These are phyloP conservation scores for Phialemonium atrogriseum DNA, from an alignment of 2,329 filamentous ascomycete species.

Conservation along the genomic window DNA sequence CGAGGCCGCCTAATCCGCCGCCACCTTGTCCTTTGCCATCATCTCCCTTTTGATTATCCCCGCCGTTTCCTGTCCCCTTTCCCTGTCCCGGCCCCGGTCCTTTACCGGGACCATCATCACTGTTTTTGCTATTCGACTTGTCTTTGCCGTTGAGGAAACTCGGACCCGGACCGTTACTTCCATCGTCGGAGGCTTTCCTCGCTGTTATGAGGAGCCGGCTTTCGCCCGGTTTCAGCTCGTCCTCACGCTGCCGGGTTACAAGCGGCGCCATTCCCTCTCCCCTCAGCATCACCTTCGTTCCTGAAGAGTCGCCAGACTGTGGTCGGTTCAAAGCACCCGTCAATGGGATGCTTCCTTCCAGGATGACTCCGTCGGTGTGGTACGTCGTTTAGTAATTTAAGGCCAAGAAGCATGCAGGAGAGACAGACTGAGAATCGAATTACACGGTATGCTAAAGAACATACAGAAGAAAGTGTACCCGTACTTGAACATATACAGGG, in stretches of 20 bases:
- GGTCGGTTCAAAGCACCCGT: conserved; percentile 11
- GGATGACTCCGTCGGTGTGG: no score
- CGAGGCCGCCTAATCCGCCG: conserved; percentile 3
- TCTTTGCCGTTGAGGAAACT: conserved; percentile 9
- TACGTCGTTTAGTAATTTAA: no score
- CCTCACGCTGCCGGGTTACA: not conserved
- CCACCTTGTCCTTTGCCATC: not conserved
- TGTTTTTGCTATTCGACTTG: conserved; percentile 5
- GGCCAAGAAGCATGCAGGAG: not conserved
- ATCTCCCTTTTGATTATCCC: no score
- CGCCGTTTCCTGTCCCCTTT: no score
- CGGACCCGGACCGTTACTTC: no score
- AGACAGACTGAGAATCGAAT: not conserved
- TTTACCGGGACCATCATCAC: conserved; percentile 1
- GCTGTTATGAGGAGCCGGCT: no score
- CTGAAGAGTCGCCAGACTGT: conserved; percentile 10
- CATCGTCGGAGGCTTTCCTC: no score
- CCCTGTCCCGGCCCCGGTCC: no score
- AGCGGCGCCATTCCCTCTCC: conserved; percentile 21
- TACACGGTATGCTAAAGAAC: not conserved
- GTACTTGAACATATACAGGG: conserved; percentile 4
- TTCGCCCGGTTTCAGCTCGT: no score
- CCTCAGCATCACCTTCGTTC: conserved; percentile 13
- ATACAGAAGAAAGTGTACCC: conserved; percentile 6
- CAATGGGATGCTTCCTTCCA: conserved; percentile 2